These are phyloP conservation scores for Boechera retrofracta DNA, from an alignment of 345 rosid species.

Conservation along the genomic window DNA sequence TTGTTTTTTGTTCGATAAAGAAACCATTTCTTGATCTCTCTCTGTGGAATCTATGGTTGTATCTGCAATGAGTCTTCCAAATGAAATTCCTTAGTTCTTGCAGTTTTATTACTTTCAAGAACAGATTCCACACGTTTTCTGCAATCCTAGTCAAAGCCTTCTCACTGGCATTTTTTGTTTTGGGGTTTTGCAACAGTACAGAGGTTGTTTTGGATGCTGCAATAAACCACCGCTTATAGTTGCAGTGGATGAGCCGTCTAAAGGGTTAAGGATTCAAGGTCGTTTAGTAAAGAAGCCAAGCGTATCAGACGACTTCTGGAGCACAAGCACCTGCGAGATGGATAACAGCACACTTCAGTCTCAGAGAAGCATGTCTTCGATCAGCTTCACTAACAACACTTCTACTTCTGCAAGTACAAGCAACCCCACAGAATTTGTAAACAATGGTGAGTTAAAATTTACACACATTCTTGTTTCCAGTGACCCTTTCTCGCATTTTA, in stretches of 20 bases:
- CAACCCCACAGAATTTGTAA: constrained; percentile 69
- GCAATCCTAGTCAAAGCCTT: constrained; percentile 47
- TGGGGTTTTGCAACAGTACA: constrained; percentile 84
- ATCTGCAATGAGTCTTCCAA: neutral
- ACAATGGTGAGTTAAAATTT: constrained; percentile 61
- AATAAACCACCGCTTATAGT: constrained; percentile 52
- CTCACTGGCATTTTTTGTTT: constrained; percentile 44
- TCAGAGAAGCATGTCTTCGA: constrained; percentile 66
- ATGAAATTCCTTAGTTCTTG: neutral
- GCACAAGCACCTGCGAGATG: constrained; percentile 67
- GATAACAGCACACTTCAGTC: constrained; percentile 61
- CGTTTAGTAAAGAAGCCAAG: constrained; percentile 50
- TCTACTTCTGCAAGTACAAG: constrained; percentile 53
- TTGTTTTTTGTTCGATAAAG: constrained; percentile 4
- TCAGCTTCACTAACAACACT: constrained; percentile 50
- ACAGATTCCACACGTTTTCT: neutral
- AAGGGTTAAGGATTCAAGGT: constrained; percentile 59
- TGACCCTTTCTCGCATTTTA: neutral
- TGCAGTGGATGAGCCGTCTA: constrained; percentile 59
- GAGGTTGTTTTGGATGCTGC: constrained; percentile 93
- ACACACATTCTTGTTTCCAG: neutral
- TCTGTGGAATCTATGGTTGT: constrained; percentile 6
- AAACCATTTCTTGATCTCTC: neutral
- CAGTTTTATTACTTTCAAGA: constrained; percentile 6
- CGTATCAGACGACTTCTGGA: constrained; percentile 64